These are phyloP conservation scores for Castanea crenata DNA, from an alignment of 306 rosid genomes.

Conservation along the genomic window DNA sequence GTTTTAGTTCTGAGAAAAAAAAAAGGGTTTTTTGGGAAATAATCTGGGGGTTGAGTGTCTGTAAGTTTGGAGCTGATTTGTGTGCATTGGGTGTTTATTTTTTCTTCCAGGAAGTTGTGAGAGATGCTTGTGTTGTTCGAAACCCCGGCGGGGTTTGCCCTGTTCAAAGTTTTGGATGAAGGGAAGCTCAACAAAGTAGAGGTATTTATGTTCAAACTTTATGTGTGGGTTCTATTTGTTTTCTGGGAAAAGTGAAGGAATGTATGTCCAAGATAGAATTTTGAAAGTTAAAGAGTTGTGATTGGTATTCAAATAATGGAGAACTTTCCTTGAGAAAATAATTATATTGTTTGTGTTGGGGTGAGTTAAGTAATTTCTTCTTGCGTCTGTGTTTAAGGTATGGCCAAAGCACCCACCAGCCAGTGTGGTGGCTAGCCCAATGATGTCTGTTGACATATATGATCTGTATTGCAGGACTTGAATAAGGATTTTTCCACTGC, in stretches of 20 bases:
- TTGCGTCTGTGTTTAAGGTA: not conserved
- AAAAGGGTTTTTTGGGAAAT: not conserved
- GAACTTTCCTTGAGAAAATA: not conserved
- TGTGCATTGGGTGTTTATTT: not conserved
- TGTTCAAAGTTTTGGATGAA: constrained; percentile 76
- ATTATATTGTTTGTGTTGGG: not conserved
- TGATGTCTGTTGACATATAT: not conserved
- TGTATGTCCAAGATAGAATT: not conserved
- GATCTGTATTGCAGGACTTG: constrained; percentile 51
- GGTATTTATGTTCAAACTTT: constrained; percentile 31
- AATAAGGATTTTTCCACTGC: constrained; percentile 56
- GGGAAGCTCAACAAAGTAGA: constrained; percentile 77
- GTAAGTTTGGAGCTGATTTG: not conserved
- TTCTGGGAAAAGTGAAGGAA: not conserved
- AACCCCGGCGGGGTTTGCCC: constrained; percentile 78
- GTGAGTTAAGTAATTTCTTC: not conserved
- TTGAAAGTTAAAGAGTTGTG: not conserved
- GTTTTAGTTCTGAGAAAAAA: too few species aligned
- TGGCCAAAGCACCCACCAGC: too few species aligned
- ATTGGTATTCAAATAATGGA: not conserved
- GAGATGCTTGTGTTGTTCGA: constrained; percentile 77
- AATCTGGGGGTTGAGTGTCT: not conserved
- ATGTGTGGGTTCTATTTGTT: not conserved
- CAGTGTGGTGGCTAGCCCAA: not conserved
- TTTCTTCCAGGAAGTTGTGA: constrained; percentile 7